Evolutionary conservation across 2,329 filamentous ascomycete species (phyloP).

Genomic region (Fusarium abutilonis): DNA sequence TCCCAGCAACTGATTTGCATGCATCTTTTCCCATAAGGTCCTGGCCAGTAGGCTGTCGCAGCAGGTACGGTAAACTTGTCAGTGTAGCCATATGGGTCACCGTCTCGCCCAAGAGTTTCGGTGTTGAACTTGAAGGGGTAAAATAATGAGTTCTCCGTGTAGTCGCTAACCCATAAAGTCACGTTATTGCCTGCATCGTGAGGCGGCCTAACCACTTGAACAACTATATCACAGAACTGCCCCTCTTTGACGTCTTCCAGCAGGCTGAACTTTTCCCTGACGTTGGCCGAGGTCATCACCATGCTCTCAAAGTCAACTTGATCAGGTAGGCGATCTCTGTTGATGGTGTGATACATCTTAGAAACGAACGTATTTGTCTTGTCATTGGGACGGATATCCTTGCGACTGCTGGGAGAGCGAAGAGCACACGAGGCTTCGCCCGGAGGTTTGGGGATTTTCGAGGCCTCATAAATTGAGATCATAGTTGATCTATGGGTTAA

Average conservation of each 20-base stretch:
- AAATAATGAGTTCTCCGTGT: conserved; percentile 75
- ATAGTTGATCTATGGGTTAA: conserved; percentile 55
- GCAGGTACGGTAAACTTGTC: conserved; percentile 39
- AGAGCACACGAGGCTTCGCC: conserved; percentile 50
- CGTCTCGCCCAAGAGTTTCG: conserved; percentile 54
- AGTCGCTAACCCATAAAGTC: conserved; percentile 82
- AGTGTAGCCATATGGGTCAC: conserved; percentile 67
- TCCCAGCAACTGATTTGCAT: conserved; percentile 78
- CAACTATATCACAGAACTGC: conserved; percentile 75
- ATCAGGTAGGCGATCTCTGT: conserved; percentile 57
- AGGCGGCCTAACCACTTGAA: conserved; percentile 70
- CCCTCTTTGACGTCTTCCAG: conserved; percentile 69
- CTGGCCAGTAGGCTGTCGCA: conserved; percentile 65
- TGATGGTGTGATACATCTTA: conserved; percentile 56
- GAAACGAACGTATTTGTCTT: conserved; percentile 58
- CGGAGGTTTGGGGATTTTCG: conserved; percentile 49
- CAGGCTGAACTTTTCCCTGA: conserved; percentile 67
- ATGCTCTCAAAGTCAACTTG: conserved; percentile 55
- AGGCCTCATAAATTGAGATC: conserved; percentile 56
- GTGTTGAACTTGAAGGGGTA: conserved; percentile 57
- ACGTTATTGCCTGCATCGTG: conserved; percentile 57
- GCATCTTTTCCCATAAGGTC: conserved; percentile 77
- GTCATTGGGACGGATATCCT: conserved; percentile 30
- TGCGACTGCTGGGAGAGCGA: conserved; percentile 32
- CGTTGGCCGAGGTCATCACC: conserved; percentile 53